A percentile compares a stretch with the other conserved stretches of the same genome.
Evolutionary conservation across 768 basidiomycete species (phyloP).

Genomic region (Strobilomyces confusus): DNA sequence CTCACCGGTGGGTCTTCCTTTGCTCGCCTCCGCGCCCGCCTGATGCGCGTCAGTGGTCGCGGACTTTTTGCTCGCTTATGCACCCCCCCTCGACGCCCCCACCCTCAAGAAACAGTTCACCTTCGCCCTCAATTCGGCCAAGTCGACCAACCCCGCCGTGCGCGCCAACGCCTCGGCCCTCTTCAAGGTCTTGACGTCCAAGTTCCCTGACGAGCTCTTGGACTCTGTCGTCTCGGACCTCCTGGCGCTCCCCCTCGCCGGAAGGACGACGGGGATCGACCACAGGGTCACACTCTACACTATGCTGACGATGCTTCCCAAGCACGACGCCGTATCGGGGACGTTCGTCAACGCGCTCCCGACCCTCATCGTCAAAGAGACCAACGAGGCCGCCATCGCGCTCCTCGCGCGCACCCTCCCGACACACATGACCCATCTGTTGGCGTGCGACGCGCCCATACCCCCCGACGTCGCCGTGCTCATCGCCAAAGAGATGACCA

Average conservation of each 20-base stretch:
- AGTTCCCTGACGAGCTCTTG: constrained; percentile 35
- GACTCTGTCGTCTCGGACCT: constrained; percentile 58
- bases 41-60: constrained; percentile 42
- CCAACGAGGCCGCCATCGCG: constrained; percentile 60
- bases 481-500: constrained; percentile 70
- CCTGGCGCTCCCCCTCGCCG: constrained; percentile 67
- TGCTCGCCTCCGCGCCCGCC: not conserved
- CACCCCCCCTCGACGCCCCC: constrained; percentile 44
- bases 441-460: constrained; percentile 41
- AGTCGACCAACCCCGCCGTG: constrained; percentile 65
- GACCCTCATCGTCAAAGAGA: constrained; percentile 64
- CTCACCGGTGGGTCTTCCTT: constrained; percentile 48
- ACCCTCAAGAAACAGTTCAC: constrained; percentile 52
- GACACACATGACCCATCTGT: constrained; percentile 53
- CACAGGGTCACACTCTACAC: constrained; percentile 79
- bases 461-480: constrained; percentile 42
- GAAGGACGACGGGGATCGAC: constrained; percentile 85
- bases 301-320: constrained; percentile 59
- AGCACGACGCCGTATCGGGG: constrained; percentile 48
- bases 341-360: constrained; percentile 38
- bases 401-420: constrained; percentile 54
- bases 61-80: constrained; percentile 54
- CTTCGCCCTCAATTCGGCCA: constrained; percentile 62
- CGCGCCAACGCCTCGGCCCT: constrained; percentile 54
- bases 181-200: constrained; percentile 46